Conservation (phyloP, 495 filamentous ascomycete species). For the Neurospora africana region DNA sequence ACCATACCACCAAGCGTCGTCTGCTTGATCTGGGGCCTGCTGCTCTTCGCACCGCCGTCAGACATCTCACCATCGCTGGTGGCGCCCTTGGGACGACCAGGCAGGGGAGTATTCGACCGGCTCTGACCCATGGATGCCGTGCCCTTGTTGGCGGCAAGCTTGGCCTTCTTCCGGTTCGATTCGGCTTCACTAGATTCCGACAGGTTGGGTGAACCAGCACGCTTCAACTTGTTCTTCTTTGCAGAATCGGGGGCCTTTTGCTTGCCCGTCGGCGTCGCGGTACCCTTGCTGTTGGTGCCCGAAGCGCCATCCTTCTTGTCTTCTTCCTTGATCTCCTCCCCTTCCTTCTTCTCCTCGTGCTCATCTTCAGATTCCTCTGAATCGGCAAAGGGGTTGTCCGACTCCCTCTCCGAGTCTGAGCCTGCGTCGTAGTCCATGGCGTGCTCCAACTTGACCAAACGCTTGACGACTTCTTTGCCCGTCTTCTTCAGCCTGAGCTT, state of each 20-base stretch:
- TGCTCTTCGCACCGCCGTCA: slow-evolving; percentile 46
- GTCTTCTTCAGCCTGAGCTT: slow-evolving; percentile 54
- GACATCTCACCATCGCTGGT: slow-evolving; percentile 74
- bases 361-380: slow-evolving; percentile 30
- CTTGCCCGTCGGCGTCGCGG: slow-evolving; percentile 64
- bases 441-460: slow-evolving; percentile 71
- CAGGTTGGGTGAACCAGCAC: slow-evolving; percentile 72
- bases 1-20: slow-evolving; percentile 36
- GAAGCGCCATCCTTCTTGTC: slow-evolving; percentile 56
- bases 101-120: slow-evolving; percentile 44
- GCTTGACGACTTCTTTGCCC: slow-evolving; percentile 68
- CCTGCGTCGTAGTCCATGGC: slow-evolving; percentile 76
- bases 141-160: slow-evolving; percentile 47
- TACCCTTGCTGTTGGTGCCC: slow-evolving; percentile 57
- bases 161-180: slow-evolving; percentile 76
- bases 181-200: slow-evolving; percentile 89
- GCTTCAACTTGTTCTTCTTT: slow-evolving; percentile 71
- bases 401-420: slow-evolving; percentile 43
- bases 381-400: slow-evolving; percentile 55
- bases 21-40: slow-evolving; percentile 11
- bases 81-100: slow-evolving; percentile 50
- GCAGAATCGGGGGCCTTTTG: slow-evolving; percentile 34
- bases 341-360: slow-evolving; percentile 30
- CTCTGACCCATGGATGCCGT: slow-evolving; percentile 32
- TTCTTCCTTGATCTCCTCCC: slow-evolving; percentile 32